Evolutionary conservation across 495 filamentous ascomycete species (phyloP), one percentile per base, ranked within the genome.

Genomic region (Parmelia sp.): DNA sequence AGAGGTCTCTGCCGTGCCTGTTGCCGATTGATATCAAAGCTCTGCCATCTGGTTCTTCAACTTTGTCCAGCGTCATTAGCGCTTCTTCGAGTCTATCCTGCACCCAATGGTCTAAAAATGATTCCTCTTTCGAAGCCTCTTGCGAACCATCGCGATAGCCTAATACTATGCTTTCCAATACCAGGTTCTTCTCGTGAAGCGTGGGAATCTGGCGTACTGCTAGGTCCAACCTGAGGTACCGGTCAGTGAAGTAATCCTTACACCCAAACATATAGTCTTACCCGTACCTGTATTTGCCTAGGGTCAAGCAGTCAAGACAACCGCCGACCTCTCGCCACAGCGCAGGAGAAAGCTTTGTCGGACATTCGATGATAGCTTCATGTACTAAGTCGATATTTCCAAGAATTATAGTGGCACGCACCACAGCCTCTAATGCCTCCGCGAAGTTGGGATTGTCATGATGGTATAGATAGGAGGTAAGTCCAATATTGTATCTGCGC

Each of bases 201-300:
- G 57, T 59, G 12, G 35, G 36, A 27, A 59, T 31, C 57, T 31
- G 36, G 57, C n/a, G 36, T 12, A 40, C 19, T 27, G 57, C 57
- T 10, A 59, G 14, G 19, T 25, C n/a, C 36, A 59, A 5, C 21
- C 57, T 59, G 11, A 11, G 15, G n/a, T n/a, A n/a, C n/a, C 4
- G 39, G 1, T 40, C 7, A n/a, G 21, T 59, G 7, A 59, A 35
- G 9, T 19, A 8, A 37, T 29, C 23, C 6, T 27, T 42, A 15
- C 9, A 42, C 9, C 15, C 15, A 42, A 42, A 31, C 9, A 19
- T 0, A 21, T 10, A 4, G 14, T 40, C 12, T 10, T 27, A 42
- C 36, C 57, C 40, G 25, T 42, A 23, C 21, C 42, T 59, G 57
- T 59, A 42, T 19, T 15, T 42, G 21, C 29, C 57, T 25, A 40